Conservation (phyloP, 345 rosid species). For the Rhodomyrtus tomentosa region DNA sequence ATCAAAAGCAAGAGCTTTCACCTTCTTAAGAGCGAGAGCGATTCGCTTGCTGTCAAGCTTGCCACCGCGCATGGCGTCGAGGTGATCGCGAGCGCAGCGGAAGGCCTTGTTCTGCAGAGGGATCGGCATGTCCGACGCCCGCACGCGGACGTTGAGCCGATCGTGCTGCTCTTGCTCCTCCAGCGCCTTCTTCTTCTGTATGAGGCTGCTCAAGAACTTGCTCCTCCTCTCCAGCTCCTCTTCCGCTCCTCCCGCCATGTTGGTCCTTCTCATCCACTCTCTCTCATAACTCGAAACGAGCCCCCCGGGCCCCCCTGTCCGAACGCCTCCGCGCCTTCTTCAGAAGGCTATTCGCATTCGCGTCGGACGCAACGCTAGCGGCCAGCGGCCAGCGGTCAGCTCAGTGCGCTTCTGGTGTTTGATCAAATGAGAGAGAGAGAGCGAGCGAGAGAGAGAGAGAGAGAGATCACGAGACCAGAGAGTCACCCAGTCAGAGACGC, state of each 20-base stretch:
- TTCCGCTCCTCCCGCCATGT: slow-evolving; percentile 38
- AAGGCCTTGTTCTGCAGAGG: slow-evolving; percentile 64
- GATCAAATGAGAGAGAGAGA: neutral
- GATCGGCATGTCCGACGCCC: slow-evolving; percentile 85
- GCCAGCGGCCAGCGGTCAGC: neutral
- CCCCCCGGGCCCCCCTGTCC: neutral
- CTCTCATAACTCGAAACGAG: neutral
- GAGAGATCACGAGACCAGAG: neutral
- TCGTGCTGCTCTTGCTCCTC: slow-evolving; percentile 51
- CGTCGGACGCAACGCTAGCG: neutral
- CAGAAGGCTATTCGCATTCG: neutral
- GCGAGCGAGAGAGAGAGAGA: neutral
- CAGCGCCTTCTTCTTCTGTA: slow-evolving; percentile 79
- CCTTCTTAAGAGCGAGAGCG: slow-evolving; percentile 93
- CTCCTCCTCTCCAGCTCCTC: slow-evolving; percentile 86
- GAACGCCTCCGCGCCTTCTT: neutral
- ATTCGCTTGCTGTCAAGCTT: slow-evolving; percentile 85
- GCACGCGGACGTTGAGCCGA: slow-evolving; percentile 48
- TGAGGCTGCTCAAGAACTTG: slow-evolving; percentile 75
- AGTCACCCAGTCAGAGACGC: too few relatives aligned
- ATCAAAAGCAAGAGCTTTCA: neutral
- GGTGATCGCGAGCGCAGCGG: slow-evolving; percentile 60
- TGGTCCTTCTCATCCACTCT: neutral
- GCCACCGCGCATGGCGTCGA: slow-evolving; percentile 64
- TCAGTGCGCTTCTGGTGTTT: neutral